These are phyloP conservation scores for Apiospora aurea DNA, from an alignment of 2,329 filamentous ascomycete species.

Conservation along the genomic window DNA sequence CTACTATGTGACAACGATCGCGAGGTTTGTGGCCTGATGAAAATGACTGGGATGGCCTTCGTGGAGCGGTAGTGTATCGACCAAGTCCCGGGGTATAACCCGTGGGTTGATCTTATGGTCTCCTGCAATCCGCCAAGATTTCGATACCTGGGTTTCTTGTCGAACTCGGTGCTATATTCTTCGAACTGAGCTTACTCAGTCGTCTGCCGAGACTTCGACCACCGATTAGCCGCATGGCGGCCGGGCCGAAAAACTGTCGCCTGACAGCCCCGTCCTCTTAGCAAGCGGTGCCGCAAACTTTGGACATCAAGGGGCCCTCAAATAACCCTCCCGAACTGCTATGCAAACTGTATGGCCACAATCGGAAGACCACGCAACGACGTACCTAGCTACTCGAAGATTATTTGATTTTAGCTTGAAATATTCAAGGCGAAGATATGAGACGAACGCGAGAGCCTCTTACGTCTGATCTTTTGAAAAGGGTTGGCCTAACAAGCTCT, in stretches of 20 bases:
- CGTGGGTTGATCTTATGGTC: background rate
- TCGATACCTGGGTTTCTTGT: background rate
- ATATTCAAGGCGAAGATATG: background rate
- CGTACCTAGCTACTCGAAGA: background rate
- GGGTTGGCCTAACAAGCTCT: background rate
- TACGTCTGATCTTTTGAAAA: background rate
- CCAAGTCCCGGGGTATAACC: background rate
- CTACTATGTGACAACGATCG: background rate
- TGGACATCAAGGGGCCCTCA: background rate
- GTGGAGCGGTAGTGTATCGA: background rate
- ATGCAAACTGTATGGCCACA: background rate
- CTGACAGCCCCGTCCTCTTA: constrained; percentile 4
- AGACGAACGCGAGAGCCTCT: background rate
- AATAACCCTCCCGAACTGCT: background rate
- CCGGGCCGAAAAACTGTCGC: constrained; percentile 9
- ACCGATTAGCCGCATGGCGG: background rate
- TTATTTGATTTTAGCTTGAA: background rate
- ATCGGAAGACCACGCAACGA: background rate
- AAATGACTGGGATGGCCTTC: background rate
- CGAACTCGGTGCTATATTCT: background rate
- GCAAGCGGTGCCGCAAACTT: background rate
- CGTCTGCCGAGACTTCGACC: background rate
- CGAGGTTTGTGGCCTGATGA: background rate
- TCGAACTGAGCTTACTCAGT: constrained; percentile 1
- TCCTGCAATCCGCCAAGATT: background rate